Base-by-base conservation (phyloP, 176 grass and related monocot species). In the Aechmea fasciata region DNA sequence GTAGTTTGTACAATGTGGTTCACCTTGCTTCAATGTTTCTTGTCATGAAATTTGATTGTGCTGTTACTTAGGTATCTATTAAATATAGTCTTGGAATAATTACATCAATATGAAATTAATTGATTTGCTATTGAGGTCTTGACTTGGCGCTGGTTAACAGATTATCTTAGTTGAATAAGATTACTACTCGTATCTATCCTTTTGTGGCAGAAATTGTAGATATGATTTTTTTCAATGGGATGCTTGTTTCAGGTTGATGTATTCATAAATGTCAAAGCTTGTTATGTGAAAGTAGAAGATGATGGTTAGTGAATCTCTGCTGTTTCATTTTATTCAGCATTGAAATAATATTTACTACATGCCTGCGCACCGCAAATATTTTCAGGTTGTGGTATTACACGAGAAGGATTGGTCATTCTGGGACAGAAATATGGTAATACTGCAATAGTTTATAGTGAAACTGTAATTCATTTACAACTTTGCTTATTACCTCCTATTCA, bases 301-400 rank as follows among this genome's bases (percentile, higher is more conserved):
- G 86, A 97, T 79, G 93, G 93, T 97, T 81, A 61, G 66, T 14
- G 33, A 47, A 52, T 72, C 26, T 17, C 13, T 52, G 47, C 19
- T 29, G 22, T 49, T 53, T 77, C 23, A 22, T 64, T 10, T 80
- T 53, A 69, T 53, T 69, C 70, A 33, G 1, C 57, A 67, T 49
- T 75, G 13, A 50, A 51, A 51, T 77, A 12, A 15, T 10, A 48
- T 19, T 10, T 50, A 41, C 24, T n/a, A 11, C 26, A 41, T 1
- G 65, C n/a, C 9, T 3, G 52, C 47, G 50, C 68, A 50, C 5
- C 25, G 1, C 53, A 22, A 74, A 69, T 3, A 49, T 51, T 55
- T 87, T 81, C 79, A 97, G 93, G 89, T 69, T 76, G 73, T 79
- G 93, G 93, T 74, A 92, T 97, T 74, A 87, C 93, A 77, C 79